Base-by-base conservation (phyloP, 2,329 filamentous ascomycete genomes). In the Massarina eburnea region DNA sequence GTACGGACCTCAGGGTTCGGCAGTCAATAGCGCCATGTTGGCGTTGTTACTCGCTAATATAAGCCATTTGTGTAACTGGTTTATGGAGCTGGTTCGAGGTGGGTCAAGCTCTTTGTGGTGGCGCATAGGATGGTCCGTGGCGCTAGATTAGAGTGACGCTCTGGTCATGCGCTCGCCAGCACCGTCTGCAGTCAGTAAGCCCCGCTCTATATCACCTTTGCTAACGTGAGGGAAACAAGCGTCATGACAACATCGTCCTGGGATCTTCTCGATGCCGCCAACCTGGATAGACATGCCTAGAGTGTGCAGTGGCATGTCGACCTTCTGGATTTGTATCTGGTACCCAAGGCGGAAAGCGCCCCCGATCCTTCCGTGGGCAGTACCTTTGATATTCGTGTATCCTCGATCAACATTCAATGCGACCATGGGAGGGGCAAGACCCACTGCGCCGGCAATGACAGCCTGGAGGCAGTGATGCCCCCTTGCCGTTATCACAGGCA, bases 151-250 rank as follows among this genome's bases (percentile, higher is more conserved):
- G 6, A 14, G 27, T 14, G 27, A 30, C 29, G 30, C 39, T 42
- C 30, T 12, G 39, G 29, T 42, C 39, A 42, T 35, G 29, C 39
- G 39, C 39, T 42, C 39, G 20, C 15, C 24, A 40, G 24, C 38
- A 29, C n/a, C 10, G 22, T 24, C 8, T 24, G 17, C 29, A 33
- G 39, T 26, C 18, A 18, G 17, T 35, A 9, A 20, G 27, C 39
- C 39, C 39, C 39, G 30, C 39, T 35, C 30, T 34, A 26, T 42
- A 42, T 34, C 30, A 26, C 10, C 20, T 8, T 24, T 33, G 19
- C 39, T 42, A 18, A 42, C 14, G 17, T 42, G 29, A 20, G 30
- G 39, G 32, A 30, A 42, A 34, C 15, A 17, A 20, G 38, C 27
- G 32, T 41, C 39, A 41, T 41, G 27, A 4, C 39, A 30, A 27